These are phyloP conservation scores for Metschnikowia shivogae DNA, from an alignment of 805 yeast species.

Conservation along the genomic window DNA sequence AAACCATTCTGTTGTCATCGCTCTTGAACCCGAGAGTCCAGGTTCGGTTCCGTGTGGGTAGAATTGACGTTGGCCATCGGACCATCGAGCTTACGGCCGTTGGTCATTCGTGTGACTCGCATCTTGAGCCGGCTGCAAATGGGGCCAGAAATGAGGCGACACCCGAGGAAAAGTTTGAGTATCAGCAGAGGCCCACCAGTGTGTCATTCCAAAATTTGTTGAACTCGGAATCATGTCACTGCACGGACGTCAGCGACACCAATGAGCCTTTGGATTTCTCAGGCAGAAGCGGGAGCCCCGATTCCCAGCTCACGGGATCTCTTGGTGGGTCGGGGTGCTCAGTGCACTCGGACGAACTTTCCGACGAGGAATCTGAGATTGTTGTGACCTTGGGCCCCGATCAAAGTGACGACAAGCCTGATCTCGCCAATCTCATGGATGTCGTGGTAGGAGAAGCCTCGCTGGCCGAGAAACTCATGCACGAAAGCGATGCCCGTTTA, in stretches of 20 bases:
- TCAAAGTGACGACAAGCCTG: neutral
- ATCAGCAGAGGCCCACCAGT: neutral
- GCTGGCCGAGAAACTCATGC: no score
- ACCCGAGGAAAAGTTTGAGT: neutral
- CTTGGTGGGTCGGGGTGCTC: neutral
- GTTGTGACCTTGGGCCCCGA: neutral
- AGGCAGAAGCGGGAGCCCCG: neutral
- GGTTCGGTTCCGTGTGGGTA: conserved; percentile 7
- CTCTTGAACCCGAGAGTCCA: conserved; percentile 12
- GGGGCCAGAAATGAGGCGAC: neutral
- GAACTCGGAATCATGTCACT: conserved; percentile 1
- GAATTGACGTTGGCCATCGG: neutral
- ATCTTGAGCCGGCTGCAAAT: neutral
- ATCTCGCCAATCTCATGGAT: conserved; percentile 1
- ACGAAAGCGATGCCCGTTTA: no score
- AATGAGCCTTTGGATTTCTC: neutral
- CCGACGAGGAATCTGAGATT: conserved; percentile 1
- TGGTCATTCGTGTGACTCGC: neutral
- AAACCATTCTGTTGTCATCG: conserved; percentile 7
- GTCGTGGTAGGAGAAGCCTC: neutral
- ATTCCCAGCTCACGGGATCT: neutral
- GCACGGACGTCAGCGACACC: neutral
- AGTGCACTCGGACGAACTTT: neutral
- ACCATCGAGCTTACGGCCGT: conserved; percentile 6
- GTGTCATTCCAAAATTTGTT: neutral